A percentile compares a stretch with the other conserved stretches of the same genome.
phyloP scores from a whole-genome alignment of 176 grass and related monocot genomes.

The Ensete glaucum region DNA sequence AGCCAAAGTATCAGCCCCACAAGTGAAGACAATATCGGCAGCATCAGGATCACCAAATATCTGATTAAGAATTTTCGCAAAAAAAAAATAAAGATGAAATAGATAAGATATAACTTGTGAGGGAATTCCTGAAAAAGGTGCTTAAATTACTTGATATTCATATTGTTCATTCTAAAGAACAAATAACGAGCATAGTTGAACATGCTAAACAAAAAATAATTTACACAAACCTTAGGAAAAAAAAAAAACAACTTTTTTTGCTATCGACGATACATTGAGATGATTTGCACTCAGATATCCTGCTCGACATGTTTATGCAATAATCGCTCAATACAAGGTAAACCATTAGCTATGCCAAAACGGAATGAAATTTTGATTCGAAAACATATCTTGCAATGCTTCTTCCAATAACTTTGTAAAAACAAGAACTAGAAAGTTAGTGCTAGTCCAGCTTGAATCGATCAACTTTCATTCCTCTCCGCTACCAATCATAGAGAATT shows the following conservation, averaged over 20 bases:
- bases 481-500: neutral
- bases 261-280: too few relatives aligned
- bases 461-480: neutral
- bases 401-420: too few relatives aligned
- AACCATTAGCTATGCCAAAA: neutral
- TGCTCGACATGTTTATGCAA: neutral
- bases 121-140: neutral
- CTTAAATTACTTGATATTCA: neutral
- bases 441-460: neutral
- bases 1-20: slow-evolving; percentile 80
- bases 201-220: slow-evolving; percentile 17
- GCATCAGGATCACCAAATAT: slow-evolving; percentile 73
- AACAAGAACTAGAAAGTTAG: neutral
- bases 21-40: slow-evolving; percentile 83
- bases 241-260: too few relatives aligned
- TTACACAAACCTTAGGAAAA: neutral
- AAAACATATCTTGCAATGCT: neutral
- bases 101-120: neutral
- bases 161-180: neutral
- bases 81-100: neutral
- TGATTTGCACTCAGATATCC: neutral
- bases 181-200: slow-evolving; percentile 9
- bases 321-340: neutral
- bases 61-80: slow-evolving; percentile 1
- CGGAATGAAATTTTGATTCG: neutral